Percentiles rank a stretch among this genome's conserved stretches.
These are phyloP conservation scores for Candida alai DNA, from an alignment of 805 yeast genomes.

Conservation along the genomic window DNA sequence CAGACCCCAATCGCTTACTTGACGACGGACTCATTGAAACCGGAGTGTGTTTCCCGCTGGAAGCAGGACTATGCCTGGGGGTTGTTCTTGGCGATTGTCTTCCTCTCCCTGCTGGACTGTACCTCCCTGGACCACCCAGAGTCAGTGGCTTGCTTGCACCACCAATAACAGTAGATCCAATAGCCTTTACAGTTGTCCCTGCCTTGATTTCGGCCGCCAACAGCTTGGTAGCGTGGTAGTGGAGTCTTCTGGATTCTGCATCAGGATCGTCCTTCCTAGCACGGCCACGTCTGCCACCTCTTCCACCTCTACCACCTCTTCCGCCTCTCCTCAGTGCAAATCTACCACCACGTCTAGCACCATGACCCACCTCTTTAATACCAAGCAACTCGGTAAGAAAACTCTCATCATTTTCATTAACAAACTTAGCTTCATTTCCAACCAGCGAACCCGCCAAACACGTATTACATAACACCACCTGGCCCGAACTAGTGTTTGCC, in stretches of 20 bases:
- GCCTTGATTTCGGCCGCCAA: constrained; percentile 29
- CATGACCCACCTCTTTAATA: constrained; percentile 37
- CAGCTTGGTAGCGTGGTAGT: constrained; percentile 31
- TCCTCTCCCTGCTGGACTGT: background rate
- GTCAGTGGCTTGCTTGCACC: background rate
- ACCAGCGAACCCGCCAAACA: too few relatives aligned
- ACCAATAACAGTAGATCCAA: constrained; percentile 24
- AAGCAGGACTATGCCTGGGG: constrained; percentile 1
- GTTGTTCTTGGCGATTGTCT: constrained; percentile 1
- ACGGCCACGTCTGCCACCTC: constrained; percentile 11
- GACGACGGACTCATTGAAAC: constrained; percentile 1
- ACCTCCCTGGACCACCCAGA: background rate
- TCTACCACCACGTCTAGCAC: constrained; percentile 31
- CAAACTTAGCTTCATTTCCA: constrained; percentile 20
- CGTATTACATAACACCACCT: constrained; percentile 37
- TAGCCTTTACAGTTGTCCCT: constrained; percentile 36
- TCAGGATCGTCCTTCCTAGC: constrained; percentile 24
- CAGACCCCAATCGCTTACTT: too few relatives aligned
- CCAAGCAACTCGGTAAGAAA: constrained; percentile 48
- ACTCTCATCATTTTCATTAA: constrained; percentile 44
- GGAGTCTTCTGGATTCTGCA: constrained; percentile 35
- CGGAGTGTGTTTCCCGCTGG: constrained; percentile 3
- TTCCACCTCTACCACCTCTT: constrained; percentile 10
- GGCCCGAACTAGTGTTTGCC: constrained; percentile 10
- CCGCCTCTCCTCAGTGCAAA: constrained; percentile 12